These are phyloP conservation scores for Corylus avellana DNA, from an alignment of 306 rosid species.

Conservation along the genomic window DNA sequence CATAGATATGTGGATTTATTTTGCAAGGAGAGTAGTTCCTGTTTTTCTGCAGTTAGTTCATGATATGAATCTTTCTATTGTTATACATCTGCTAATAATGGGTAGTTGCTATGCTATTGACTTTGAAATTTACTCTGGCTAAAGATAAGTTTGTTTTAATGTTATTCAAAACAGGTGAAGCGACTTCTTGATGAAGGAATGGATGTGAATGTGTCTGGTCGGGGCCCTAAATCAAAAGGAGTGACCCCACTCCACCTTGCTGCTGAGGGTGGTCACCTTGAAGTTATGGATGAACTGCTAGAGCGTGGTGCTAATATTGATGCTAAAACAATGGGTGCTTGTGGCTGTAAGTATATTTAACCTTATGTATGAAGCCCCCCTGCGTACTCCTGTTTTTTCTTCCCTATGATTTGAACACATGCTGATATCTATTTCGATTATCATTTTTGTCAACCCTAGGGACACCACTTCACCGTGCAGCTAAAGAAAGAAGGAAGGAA, in stretches of 20 bases:
- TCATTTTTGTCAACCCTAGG: conserved; percentile 40
- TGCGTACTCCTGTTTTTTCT: neutral
- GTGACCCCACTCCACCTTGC: conserved; percentile 97
- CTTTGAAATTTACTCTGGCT: neutral
- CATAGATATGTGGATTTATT: too few species aligned
- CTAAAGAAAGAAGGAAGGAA: conserved; percentile 86
- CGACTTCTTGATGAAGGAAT: conserved; percentile 81
- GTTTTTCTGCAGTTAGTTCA: too few species aligned
- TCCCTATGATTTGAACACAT: neutral
- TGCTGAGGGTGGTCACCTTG: conserved; percentile 93
- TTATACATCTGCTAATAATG: too few species aligned
- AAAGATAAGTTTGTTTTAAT: neutral
- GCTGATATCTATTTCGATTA: neutral
- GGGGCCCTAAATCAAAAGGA: conserved; percentile 93
- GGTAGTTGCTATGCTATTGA: neutral
- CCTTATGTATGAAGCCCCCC: neutral
- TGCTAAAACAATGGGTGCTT: conserved; percentile 91
- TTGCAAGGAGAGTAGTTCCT: too few species aligned
- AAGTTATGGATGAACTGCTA: conserved; percentile 89
- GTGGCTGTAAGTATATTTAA: conserved; percentile 74
- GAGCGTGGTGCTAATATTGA: conserved; percentile 96
- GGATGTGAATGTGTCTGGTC: conserved; percentile 82
- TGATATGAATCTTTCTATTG: too few species aligned
- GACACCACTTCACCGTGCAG: conserved; percentile 97
- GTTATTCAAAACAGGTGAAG: conserved; percentile 56